Evolutionary conservation across 768 basidiomycete genomes (phyloP), one percentile per base, ranked within the genome.

Genomic region (Tulasnella sp.): DNA sequence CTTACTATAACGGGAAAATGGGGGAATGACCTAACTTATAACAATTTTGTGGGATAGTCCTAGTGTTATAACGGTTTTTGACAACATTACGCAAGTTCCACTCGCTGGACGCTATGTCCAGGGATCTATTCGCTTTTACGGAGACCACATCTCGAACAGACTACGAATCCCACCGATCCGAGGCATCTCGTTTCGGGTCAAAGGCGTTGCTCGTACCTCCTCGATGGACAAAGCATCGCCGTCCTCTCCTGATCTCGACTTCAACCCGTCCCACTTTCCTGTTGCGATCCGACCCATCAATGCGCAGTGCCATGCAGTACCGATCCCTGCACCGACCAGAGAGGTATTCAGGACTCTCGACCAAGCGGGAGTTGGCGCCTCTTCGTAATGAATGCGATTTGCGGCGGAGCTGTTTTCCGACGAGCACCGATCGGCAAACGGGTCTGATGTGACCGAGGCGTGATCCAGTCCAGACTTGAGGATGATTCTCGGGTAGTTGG

Each of bases 271-370:
- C 54, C 54, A 56, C 22, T 44, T 19, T 11, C 41, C 54, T 17
- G 34, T 56, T 44, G 22, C 38, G 1, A 56, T 46, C 21, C 54
- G 22, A 25, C 54, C 27, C 54, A 56, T 56, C 42, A 56, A 29
- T 5, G 54, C 54, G 30, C 54, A 56, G 44, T 56, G 54, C 87
- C 87, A 89, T 3, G 84, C 79, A 69, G 81, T 72, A 19, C 69
- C 71, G 8, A 76, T 68, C 0, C 84, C 79, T 0, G 83, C 85
- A 0, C 88, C 87, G 12, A 89, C 67, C 4, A 92, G 15, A 46
- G 2, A 76, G 72, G 3, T 82, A 55, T 38, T 41, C 41, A 59
- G 60, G 19, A 63, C 15, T 9, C 55, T 50, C 30, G 62, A 46
- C 44, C 38, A 19, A 30, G 17, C 19, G 9, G 49, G 49, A 10